Conservation (phyloP, 345 rosid genomes). For the Dipteronia dyeriana region DNA sequence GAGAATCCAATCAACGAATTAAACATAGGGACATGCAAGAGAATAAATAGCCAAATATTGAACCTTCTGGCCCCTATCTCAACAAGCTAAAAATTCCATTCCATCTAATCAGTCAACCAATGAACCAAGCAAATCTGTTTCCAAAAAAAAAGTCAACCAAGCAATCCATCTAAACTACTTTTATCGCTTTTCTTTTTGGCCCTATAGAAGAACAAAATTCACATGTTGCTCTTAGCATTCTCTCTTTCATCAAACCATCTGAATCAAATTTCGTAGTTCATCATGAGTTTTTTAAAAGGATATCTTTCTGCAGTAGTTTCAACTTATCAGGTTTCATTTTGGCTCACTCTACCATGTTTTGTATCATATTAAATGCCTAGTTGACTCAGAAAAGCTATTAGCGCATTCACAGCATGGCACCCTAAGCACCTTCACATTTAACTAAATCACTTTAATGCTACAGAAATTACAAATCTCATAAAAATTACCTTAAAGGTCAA, state of each 20-base stretch:
- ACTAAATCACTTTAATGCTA: not conserved
- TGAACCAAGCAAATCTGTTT: too few species aligned
- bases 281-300: not conserved
- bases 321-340: conserved; percentile 9
- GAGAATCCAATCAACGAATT: too few species aligned
- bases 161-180: too few species aligned
- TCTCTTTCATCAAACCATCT: not conserved
- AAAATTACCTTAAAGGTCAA: conserved; percentile 31
- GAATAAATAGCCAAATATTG: too few species aligned
- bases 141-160: too few species aligned
- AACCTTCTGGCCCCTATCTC: too few species aligned
- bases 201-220: not conserved
- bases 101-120: too few species aligned
- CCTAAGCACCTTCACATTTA: not conserved
- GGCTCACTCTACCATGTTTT: not conserved
- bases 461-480: not conserved
- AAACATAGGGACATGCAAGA: too few species aligned
- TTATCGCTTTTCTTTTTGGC: not conserved
- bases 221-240: not conserved
- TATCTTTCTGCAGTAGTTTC: not conserved
- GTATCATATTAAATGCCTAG: not conserved
- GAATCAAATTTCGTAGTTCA: not conserved
- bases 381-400: not conserved
- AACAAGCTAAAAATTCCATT: too few species aligned
- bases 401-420: not conserved